Evolutionary conservation across 2,329 filamentous ascomycete species (phyloP).

Genomic region (Beauveria scarabaeidicola): DNA sequence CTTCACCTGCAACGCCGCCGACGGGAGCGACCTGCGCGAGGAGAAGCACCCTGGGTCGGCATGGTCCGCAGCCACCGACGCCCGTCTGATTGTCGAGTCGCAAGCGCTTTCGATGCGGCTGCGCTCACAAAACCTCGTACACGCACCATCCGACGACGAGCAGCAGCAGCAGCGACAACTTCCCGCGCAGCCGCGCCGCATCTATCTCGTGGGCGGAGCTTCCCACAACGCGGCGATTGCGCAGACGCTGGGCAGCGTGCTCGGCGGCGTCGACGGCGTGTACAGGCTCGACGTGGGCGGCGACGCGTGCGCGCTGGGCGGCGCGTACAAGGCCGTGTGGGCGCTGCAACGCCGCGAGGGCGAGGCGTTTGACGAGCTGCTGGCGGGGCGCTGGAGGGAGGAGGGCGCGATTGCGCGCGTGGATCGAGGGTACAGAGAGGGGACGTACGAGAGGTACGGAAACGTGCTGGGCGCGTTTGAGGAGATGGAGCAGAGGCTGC

Average conservation of each 20-base stretch:
- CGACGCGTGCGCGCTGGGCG: constrained; percentile 88
- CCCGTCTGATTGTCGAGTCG: constrained; percentile 84
- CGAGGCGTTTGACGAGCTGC: constrained; percentile 82
- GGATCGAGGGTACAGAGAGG: constrained; percentile 68
- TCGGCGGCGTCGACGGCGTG: constrained; percentile 82
- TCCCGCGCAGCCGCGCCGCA: constrained; percentile 75
- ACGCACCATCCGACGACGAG: constrained; percentile 28
- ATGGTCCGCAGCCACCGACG: constrained; percentile 58
- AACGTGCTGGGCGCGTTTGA: constrained; percentile 68
- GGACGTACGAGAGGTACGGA: constrained; percentile 70
- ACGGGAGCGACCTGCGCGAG: constrained; percentile 41
- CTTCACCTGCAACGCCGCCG: constrained; percentile 51
- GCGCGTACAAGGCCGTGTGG: constrained; percentile 95
- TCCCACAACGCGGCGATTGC: constrained; percentile 86
- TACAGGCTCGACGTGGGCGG: constrained; percentile 91
- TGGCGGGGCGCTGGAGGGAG: constrained; percentile 79
- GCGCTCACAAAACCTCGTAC: constrained; percentile 69
- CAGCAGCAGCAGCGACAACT: constrained; percentile 32
- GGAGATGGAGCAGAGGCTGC: constrained; percentile 60
- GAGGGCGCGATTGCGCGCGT: constrained; percentile 75
- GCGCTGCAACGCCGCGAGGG: constrained; percentile 59
- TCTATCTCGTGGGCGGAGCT: constrained; percentile 92
- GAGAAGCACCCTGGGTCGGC: constrained; percentile 20
- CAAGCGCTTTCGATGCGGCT: constrained; percentile 87
- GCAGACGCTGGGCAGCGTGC: constrained; percentile 72